Evolutionary conservation across 257 asterid genomes (phyloP).

Genomic region (Solanum ossicruentum): DNA sequence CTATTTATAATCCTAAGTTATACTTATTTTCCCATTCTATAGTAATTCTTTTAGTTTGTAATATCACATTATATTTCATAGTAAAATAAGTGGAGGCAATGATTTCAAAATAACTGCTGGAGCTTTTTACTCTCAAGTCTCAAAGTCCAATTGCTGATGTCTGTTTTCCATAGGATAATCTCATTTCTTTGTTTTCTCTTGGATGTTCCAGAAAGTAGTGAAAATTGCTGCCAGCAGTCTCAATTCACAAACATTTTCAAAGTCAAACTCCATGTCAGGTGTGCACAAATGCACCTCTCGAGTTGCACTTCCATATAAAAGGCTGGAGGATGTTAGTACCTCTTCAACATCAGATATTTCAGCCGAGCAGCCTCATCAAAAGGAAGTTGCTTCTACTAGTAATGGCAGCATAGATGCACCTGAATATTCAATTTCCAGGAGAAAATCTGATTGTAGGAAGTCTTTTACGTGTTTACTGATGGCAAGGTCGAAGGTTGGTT

Average conservation of each 20-base stretch:
- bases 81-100: not conserved
- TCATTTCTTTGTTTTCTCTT: not conserved
- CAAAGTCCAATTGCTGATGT: not conserved
- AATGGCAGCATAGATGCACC: conserved; percentile 4
- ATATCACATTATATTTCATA: not conserved
- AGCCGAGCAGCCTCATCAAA: conserved; percentile 25
- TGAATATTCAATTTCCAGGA: conserved; percentile 10
- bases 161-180: not conserved
- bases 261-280: conserved; percentile 15
- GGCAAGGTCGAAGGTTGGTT: conserved; percentile 60
- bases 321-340: conserved; percentile 20
- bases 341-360: conserved; percentile 23
- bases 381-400: conserved; percentile 25
- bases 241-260: conserved; percentile 28
- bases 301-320: conserved; percentile 37
- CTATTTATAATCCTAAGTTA: not conserved
- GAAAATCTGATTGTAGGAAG: conserved; percentile 59
- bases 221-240: conserved; percentile 14
- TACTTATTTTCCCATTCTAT: not conserved
- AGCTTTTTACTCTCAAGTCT: not conserved
- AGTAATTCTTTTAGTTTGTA: not conserved
- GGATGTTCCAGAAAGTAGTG: conserved; percentile 29
- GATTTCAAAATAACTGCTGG: not conserved
- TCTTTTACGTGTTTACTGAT: conserved; percentile 59
- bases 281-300: conserved; percentile 25